These are phyloP conservation scores for Brasilioporus rufonigricans DNA, from an alignment of 768 basidiomycete species.

Conservation along the genomic window DNA sequence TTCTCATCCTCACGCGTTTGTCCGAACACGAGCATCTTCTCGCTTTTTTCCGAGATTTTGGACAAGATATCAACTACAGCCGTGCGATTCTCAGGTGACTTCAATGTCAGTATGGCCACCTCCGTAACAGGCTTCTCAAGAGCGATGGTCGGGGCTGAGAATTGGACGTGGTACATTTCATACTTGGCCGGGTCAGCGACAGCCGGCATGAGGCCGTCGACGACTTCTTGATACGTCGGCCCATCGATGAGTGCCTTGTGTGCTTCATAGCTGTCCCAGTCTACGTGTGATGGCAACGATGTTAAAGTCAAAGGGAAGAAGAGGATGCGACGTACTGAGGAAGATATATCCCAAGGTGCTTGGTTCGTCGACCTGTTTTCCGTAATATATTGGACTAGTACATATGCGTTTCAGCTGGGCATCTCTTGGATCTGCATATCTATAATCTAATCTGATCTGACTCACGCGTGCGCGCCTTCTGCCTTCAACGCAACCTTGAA, in stretches of 20 bases:
- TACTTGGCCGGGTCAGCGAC: background rate
- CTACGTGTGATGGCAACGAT: constrained; percentile 8
- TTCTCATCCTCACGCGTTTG: constrained; percentile 19
- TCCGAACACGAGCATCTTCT: constrained; percentile 20
- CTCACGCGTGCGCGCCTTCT: constrained; percentile 15
- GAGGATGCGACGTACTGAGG: constrained; percentile 13
- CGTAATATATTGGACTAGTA: constrained; percentile 20
- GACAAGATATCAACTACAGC: constrained; percentile 11
- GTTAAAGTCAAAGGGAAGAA: background rate
- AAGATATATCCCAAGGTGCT: constrained; percentile 10
- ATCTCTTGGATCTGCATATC: background rate
- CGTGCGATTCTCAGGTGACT: constrained; percentile 20
- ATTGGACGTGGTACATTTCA: constrained; percentile 23
- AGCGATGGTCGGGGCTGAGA: constrained; percentile 14
- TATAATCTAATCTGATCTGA: background rate
- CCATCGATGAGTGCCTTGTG: constrained; percentile 15
- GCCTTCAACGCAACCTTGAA: constrained; percentile 9
- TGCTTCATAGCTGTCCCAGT: constrained; percentile 27
- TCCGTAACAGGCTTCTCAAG: constrained; percentile 24
- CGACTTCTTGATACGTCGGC: constrained; percentile 2
- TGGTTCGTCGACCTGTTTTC: constrained; percentile 17
- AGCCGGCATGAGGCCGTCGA: background rate
- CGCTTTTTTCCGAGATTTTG: constrained; percentile 9
- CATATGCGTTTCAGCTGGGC: background rate
- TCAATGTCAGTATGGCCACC: constrained; percentile 19